Evolutionary conservation across 2,329 filamentous ascomycete species (phyloP), one percentile per base, ranked within the genome.

Genomic region (Fusarium temperatum): DNA sequence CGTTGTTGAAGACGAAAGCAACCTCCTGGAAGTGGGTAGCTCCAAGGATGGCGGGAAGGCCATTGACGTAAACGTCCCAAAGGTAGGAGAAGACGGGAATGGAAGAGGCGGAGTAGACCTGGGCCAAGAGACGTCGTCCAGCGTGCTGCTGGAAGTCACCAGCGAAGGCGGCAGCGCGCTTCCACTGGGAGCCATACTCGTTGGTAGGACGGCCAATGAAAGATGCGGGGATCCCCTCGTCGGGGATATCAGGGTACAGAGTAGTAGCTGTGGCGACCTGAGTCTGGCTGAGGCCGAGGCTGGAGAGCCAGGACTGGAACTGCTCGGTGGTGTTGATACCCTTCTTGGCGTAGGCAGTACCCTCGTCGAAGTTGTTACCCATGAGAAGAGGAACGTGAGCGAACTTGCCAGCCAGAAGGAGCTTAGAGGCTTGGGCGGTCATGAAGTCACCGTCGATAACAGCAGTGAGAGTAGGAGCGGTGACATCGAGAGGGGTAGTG

Each of bases 281-380:
- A 62, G 71, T 51, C 69, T 75, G 75, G 68, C 74, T 73, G 8
- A 78, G 62, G 26, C 68, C 73, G 14, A 69, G 65, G 48, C 67
- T 73, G 74, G 53, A 55, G 15, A 78, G 56, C 56, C 58, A 77
- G 17, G 71, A 59, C 39, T 76, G 68, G 76, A 91, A 89, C 56
- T 90, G 84, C 22, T 82, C 84, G 17, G 84, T 87, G 3, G 86
- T 89, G 77, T 91, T 87, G 69, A 92, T 86, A 22, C 86, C 87
- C 11, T 69, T 78, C 17, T 85, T 84, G 1, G 84, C 87, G 75
- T 91, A 92, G 3, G 83, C 82, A 2, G 87, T 87, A 44, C 83
- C 92, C 78, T 94, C 92, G 74, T 93, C 91, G 3, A 87, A 87
- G 79, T 92, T 93, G 41, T 87, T 87, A 12, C 92, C 91, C 39